Evolutionary conservation across 371 early-diverging fungal genomes (phyloP).

Genomic region (Rhizomucor pusillus): DNA sequence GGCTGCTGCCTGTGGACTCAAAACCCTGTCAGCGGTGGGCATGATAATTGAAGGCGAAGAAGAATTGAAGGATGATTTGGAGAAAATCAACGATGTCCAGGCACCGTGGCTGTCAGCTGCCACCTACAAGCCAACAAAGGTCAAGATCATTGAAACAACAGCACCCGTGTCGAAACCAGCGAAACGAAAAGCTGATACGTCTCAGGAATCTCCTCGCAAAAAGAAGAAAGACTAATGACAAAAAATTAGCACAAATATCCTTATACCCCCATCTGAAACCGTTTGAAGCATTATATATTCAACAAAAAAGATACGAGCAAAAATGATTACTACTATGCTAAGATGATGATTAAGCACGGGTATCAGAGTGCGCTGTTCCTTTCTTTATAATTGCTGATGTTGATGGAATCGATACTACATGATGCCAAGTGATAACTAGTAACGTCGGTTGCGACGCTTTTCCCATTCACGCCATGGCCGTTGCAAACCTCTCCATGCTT

Average conservation of each 20-base stretch:
- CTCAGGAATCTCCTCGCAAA: not conserved
- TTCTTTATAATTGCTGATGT: not conserved
- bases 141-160: conserved; percentile 29
- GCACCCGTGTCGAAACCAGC: conserved; percentile 16
- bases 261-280: too few species aligned
- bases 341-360: not conserved
- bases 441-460: conserved; percentile 2
- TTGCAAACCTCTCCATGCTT: conserved; percentile 20
- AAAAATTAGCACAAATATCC: too few species aligned
- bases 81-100: conserved; percentile 17
- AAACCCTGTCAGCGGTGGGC: conserved; percentile 17
- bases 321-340: too few species aligned
- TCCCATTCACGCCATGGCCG: conserved; percentile 46
- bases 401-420: not conserved
- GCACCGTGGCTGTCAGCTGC: conserved; percentile 31
- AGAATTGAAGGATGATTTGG: conserved; percentile 23
- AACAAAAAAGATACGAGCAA: too few species aligned
- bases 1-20: conserved; percentile 16
- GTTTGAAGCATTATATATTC: too few species aligned
- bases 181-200: conserved; percentile 1
- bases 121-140: conserved; percentile 12
- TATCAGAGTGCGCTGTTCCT: conserved; percentile 1
- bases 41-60: conserved; percentile 21
- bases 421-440: not conserved
- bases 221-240: too few species aligned